Evolutionary conservation across 305 asterid genomes (phyloP).

Genomic region (Fraxinus greggii): DNA sequence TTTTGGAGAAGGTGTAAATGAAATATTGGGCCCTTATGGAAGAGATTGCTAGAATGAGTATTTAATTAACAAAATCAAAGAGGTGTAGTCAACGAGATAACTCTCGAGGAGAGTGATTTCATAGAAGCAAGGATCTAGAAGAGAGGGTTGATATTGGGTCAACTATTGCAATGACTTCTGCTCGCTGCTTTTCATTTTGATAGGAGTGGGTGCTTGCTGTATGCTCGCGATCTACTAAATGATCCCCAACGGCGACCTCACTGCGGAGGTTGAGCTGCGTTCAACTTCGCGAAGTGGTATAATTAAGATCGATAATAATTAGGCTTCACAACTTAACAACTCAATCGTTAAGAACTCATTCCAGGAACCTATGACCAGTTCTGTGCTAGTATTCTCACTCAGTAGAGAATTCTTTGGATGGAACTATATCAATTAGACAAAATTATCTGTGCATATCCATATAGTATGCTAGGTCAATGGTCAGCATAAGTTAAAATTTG

Average conservation of each 20-base stretch:
- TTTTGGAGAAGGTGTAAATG: too few relatives aligned
- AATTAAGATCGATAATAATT: too few relatives aligned
- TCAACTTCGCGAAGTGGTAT: not conserved
- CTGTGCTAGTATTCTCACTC: not conserved
- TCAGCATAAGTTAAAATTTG: not conserved
- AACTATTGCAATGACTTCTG: too few relatives aligned
- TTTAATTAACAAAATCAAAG: not conserved
- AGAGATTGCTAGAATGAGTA: not conserved
- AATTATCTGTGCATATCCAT: not conserved
- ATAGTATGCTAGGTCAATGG: not conserved
- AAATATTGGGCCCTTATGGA: not conserved
- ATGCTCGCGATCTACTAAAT: too few relatives aligned
- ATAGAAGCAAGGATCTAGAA: too few relatives aligned
- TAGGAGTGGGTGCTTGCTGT: too few relatives aligned
- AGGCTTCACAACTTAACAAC: too few relatives aligned
- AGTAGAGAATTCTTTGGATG: not conserved
- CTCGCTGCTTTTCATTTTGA: too few relatives aligned
- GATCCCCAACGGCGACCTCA: not conserved
- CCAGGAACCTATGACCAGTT: not conserved
- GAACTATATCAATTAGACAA: not conserved
- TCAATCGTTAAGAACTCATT: not conserved
- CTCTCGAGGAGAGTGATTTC: not conserved
- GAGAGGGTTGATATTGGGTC: too few relatives aligned
- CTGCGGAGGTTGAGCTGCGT: not conserved
- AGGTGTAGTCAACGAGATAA: not conserved